phyloP scores from a whole-genome alignment of 331 rosid genomes.

The Prunus yedoensis region DNA sequence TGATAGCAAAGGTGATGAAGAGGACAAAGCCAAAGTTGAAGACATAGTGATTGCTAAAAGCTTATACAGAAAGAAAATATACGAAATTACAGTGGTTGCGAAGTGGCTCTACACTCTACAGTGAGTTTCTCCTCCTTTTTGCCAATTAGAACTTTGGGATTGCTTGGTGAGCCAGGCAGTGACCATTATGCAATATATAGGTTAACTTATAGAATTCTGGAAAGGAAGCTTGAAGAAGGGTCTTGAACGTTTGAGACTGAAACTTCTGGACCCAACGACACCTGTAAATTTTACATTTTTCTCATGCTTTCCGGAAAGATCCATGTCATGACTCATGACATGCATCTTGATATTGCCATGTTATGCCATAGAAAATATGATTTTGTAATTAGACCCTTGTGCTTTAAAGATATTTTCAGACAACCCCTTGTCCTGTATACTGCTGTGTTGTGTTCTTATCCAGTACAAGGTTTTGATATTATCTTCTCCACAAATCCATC shows the following conservation, averaged over 20 bases:
- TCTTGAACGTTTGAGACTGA: constrained; percentile 44
- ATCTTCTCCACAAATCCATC: neutral
- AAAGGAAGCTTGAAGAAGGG: constrained; percentile 40
- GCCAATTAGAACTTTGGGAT: neutral
- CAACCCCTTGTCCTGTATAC: neutral
- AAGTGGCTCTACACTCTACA: neutral
- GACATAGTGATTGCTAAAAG: constrained; percentile 33
- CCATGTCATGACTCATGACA: constrained; percentile 11
- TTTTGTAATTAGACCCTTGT: constrained; percentile 11
- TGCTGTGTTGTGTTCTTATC: neutral
- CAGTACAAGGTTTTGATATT: neutral
- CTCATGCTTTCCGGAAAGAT: constrained; percentile 40
- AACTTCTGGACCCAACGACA: constrained; percentile 41
- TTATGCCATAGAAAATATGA: neutral
- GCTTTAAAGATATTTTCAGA: neutral
- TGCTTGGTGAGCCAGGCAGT: neutral
- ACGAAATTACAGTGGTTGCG: neutral
- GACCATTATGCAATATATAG: constrained; percentile 32
- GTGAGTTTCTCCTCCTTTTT: neutral
- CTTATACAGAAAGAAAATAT: neutral
- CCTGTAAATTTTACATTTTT: neutral
- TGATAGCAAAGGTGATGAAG: constrained; percentile 30
- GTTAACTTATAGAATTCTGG: neutral
- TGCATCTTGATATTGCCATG: neutral
- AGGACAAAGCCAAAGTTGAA: constrained; percentile 36